Evolutionary conservation across 768 basidiomycete species (phyloP).

Genomic region (Lactarius quietus): DNA sequence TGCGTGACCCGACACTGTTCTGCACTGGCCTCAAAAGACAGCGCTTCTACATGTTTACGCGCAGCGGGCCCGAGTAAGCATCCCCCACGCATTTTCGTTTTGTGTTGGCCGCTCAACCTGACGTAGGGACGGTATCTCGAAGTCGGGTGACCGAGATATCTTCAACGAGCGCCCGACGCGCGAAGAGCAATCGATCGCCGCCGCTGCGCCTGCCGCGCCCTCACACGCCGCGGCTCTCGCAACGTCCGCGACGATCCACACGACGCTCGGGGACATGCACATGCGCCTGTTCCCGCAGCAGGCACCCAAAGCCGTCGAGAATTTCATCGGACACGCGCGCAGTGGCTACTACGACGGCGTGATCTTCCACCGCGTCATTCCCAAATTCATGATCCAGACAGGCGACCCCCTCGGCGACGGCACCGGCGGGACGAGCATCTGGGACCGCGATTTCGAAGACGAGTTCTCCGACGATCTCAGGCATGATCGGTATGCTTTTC

Average conservation of each 20-base stretch:
- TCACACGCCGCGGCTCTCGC: slow-evolving; percentile 69
- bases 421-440: slow-evolving; percentile 87
- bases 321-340: slow-evolving; percentile 90
- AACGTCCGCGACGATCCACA: slow-evolving; percentile 86
- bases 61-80: slow-evolving; percentile 81
- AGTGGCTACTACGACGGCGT: slow-evolving; percentile 90
- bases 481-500: slow-evolving; percentile 72
- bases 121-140: slow-evolving; percentile 61
- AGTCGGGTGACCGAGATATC: slow-evolving; percentile 87
- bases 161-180: slow-evolving; percentile 98
- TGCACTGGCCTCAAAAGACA: slow-evolving; percentile 91
- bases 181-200: slow-evolving; percentile 88
- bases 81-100: neutral
- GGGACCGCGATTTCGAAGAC: slow-evolving; percentile 89
- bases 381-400: slow-evolving; percentile 98
- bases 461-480: slow-evolving; percentile 87
- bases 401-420: slow-evolving; percentile 95
- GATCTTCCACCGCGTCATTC: slow-evolving; percentile 96
- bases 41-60: slow-evolving; percentile 93
- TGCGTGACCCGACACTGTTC: slow-evolving; percentile 87
- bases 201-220: slow-evolving; percentile 48
- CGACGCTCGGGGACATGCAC: slow-evolving; percentile 92
- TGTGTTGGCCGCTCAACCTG: neutral
- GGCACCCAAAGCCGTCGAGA: slow-evolving; percentile 95
- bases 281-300: slow-evolving; percentile 85